Evolutionary conservation across 148 eudicot genomes (phyloP).

Genomic region (Heliamphora exappendiculata): DNA sequence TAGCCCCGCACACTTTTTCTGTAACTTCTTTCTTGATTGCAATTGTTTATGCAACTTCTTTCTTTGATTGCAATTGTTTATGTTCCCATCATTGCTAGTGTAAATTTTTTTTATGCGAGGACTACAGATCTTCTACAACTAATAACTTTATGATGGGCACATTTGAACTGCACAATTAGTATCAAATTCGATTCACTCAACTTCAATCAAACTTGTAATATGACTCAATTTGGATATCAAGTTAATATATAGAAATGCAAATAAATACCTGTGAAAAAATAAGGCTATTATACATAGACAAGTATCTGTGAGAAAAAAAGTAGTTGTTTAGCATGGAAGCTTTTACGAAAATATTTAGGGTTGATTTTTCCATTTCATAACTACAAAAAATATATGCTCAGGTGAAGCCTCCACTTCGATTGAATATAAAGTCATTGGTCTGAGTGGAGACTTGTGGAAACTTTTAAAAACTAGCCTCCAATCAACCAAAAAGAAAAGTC

Average conservation of each 20-base stretch:
- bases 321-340: no score
- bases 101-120: neutral
- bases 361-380: no score
- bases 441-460: neutral
- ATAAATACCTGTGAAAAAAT: neutral
- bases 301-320: neutral
- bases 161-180: no score
- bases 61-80: neutral
- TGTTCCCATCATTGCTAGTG: neutral
- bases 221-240: no score
- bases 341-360: no score
- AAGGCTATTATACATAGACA: no score
- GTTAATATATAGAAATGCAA: no score
- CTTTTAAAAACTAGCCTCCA: neutral
- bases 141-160: no score
- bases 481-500: neutral
- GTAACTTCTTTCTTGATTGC: neutral
- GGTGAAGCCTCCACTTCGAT: neutral
- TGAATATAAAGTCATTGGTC: neutral
- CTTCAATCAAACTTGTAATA: no score
- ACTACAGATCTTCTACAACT: neutral
- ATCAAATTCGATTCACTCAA: no score
- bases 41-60: neutral
- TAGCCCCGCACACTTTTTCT: neutral
- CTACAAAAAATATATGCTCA: no score